phyloP scores from a whole-genome alignment of 2,329 filamentous ascomycete genomes.

The Fusarium sp. region DNA sequence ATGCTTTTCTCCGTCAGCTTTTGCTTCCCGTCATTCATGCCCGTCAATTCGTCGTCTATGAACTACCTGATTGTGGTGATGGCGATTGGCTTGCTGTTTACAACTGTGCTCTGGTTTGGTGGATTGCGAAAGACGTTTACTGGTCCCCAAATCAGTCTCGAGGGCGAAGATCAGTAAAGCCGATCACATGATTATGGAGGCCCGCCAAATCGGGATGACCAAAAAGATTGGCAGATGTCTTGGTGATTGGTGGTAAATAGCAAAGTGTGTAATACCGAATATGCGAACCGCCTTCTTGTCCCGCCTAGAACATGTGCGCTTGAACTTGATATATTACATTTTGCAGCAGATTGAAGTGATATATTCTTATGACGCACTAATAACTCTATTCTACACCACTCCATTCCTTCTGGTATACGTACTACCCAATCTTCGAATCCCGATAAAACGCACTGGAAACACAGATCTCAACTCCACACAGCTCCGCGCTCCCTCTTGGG shows the following conservation, averaged over 20 bases:
- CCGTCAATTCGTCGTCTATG: slow-evolving; percentile 41
- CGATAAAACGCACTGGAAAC: neutral
- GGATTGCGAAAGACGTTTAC: slow-evolving; percentile 44
- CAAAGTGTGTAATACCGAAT: too few species aligned
- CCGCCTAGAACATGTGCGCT: too few species aligned
- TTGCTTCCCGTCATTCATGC: slow-evolving; percentile 45
- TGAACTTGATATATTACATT: too few species aligned
- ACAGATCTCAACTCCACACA: neutral
- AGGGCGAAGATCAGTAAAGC: slow-evolving; percentile 17
- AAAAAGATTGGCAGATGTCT: too few species aligned
- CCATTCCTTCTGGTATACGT: neutral
- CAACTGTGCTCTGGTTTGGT: slow-evolving; percentile 36
- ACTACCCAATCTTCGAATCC: neutral
- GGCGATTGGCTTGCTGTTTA: slow-evolving; percentile 42
- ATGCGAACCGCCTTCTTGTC: too few species aligned
- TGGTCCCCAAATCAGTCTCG: slow-evolving; percentile 30
- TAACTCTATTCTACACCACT: too few species aligned
- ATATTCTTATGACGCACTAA: too few species aligned
- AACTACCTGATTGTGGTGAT: slow-evolving; percentile 49
- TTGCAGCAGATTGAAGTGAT: too few species aligned
- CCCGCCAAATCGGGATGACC: too few species aligned
- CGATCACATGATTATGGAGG: too few species aligned
- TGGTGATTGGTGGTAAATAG: too few species aligned
- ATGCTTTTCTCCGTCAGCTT: slow-evolving; percentile 46
- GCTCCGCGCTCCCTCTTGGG: fast-evolving